Conservation (phyloP, 345 rosid species). For the Hibiscus syriacus region DNA sequence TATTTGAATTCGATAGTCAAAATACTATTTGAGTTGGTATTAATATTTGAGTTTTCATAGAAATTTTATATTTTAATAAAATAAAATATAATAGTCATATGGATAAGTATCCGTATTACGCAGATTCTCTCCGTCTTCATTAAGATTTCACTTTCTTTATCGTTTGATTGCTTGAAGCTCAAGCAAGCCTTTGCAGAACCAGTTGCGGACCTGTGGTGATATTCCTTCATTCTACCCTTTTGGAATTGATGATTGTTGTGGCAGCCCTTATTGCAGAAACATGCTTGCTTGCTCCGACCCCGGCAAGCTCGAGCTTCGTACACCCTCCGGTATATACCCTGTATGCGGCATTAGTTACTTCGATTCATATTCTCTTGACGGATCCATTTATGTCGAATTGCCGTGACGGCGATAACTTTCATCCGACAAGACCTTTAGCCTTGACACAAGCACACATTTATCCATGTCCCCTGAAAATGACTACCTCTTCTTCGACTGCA, state of each 20-base stretch:
- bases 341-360: background rate
- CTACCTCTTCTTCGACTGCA: constrained; percentile 85
- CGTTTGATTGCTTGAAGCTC: constrained; percentile 13
- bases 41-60: no score
- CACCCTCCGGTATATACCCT: background rate
- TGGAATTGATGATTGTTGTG: background rate
- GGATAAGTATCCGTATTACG: no score
- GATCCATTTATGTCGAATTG: background rate
- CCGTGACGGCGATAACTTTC: background rate
- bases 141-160: no score
- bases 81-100: no score
- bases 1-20: no score
- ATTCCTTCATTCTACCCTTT: background rate
- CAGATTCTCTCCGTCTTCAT: no score
- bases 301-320: background rate
- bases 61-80: no score
- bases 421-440: background rate
- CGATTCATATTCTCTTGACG: background rate
- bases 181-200: constrained; percentile 21
- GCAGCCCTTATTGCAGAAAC: background rate
- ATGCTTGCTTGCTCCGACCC: background rate
- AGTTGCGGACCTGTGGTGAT: background rate
- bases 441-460: background rate
- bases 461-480: constrained; percentile 46
- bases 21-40: no score